Conservation (phyloP, 495 filamentous ascomycete species). For the Neurospora sp. region DNA sequence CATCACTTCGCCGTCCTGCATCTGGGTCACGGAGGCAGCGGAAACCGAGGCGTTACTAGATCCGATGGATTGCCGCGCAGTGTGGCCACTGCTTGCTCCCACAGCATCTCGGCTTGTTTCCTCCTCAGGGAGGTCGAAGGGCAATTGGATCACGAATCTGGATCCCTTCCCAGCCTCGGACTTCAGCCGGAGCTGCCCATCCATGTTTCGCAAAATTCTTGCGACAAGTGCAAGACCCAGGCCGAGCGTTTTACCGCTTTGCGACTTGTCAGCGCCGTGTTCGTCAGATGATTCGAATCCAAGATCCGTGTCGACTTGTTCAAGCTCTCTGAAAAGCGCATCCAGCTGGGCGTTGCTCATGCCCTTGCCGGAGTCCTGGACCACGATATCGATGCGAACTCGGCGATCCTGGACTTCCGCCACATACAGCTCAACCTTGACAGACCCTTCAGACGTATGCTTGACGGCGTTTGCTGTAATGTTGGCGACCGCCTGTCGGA, state of each 20-base stretch:
- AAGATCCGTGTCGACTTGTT: slow-evolving; percentile 65
- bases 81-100: slow-evolving; percentile 5
- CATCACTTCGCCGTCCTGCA: slow-evolving; percentile 42
- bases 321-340: slow-evolving; percentile 71
- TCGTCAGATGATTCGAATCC: slow-evolving; percentile 28
- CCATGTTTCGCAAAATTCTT: slow-evolving; percentile 77
- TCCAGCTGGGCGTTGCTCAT: slow-evolving; percentile 68
- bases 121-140: slow-evolving; percentile 51
- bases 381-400: slow-evolving; percentile 57
- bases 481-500: slow-evolving; percentile 75
- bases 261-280: slow-evolving; percentile 20
- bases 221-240: slow-evolving; percentile 82
- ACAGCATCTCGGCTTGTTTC: slow-evolving; percentile 19
- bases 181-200: slow-evolving; percentile 78
- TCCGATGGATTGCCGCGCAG: not conserved
- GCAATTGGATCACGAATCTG: slow-evolving; percentile 64
- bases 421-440: slow-evolving; percentile 61
- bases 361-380: slow-evolving; percentile 73
- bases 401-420: slow-evolving; percentile 30
- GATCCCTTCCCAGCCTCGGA: slow-evolving; percentile 82
- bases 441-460: slow-evolving; percentile 58
- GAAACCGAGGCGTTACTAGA: slow-evolving; percentile 18
- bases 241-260: slow-evolving; percentile 44
- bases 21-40: slow-evolving; percentile 10
- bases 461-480: slow-evolving; percentile 81